Base-by-base conservation (phyloP, 495 filamentous ascomycete species). In the Eremomyces bilateralis region DNA sequence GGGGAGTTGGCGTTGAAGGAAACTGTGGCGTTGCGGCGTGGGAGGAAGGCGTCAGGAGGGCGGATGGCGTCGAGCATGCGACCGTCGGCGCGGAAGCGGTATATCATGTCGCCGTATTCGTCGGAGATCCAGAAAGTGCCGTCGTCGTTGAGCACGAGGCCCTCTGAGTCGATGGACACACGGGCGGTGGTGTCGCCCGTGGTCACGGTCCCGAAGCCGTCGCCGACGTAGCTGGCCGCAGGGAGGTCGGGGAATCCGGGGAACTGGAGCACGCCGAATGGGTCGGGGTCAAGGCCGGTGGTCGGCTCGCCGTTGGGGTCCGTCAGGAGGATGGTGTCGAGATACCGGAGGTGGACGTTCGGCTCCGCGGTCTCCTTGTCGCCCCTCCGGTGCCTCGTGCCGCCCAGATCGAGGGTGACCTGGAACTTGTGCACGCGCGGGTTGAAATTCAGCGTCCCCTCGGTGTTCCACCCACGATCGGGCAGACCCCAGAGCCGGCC, bases 81-180 rank as follows among this genome's bases (percentile, higher is more conserved):
- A 19, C 80, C 79, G 0, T 44, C 43, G 5, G 40, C 31, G 39
- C 59, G 54, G 58, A 82, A 84, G 6, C 71, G 61, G 58, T 73
- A 82, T 16, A 80, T 56, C 41, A 72, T 83, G 0, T 74, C 76
- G 3, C 78, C 79, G 47, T 84, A 84, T 48, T 88, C 78, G 48
- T 84, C 79, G 22, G 62, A 70, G 21, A 84, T 57, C 74, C 74
- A 84, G 60, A 82, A 83, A 1, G 59, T 57, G 36, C 65, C 69
- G 36, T 81, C 68, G 0, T 50, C 36, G 29, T 59, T 63, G 12
- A 84, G 61, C n/a, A 67, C 69, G 3, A 84, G 53, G 16, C 76
- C 79, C 49, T 84, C 80, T 4, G 65, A 44, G 50, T 88, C 79
- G 1, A 82, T 34, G 1, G 69, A 50, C 30, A 82, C 60, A 12